Base-by-base conservation (phyloP, 192 early-diverging fungal species). In the Backusella tarrabulga region DNA sequence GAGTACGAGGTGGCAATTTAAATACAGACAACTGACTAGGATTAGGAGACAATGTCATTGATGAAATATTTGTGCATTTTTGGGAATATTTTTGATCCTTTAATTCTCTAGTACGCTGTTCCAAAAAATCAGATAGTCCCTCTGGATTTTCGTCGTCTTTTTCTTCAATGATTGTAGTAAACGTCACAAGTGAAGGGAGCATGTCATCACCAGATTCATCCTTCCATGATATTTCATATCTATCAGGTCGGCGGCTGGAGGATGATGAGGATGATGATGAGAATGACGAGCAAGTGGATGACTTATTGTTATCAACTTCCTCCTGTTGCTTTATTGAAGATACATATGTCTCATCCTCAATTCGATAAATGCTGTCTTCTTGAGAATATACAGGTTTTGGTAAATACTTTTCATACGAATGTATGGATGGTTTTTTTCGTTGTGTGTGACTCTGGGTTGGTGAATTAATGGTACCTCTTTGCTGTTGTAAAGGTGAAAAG, bases 131-230 rank as follows among this genome's bases (percentile, higher is more conserved):
- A 0, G 80, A 82, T 56, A 82, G 26, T 3, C 80, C 80, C 26
- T 82, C 80, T 29, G 56, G 56, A 17, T 77, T 77, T 50, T 72
- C 73, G 29, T 75, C 67, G 1, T 60, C 44, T 40, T 82, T 82
- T 38, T 78, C 77, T 9, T 82, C 80, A 73, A 82, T 78, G 14
- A 82, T 82, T 23, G 67, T 71, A 4, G 75, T 74, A 36, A 82
- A 82, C 6, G 77, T 78, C 8, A 60, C 46, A 34, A 82, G 54
- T 35, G 80, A 75, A n/a, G 68, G 52, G 6, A 82, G 50, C 29
- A 82, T 60, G 46, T 82, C 80, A 40, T 82, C 74, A n/a, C 80
- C 80, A 41, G 69, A 63, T 41, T 77, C 67, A 32, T 82, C 80
- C 35, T 76, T 74, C 80, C 80, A 82, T 34, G 80, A 78, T 7